These are phyloP conservation scores for Ogataea wickerhamii DNA, from an alignment of 805 yeast species.

Conservation along the genomic window DNA sequence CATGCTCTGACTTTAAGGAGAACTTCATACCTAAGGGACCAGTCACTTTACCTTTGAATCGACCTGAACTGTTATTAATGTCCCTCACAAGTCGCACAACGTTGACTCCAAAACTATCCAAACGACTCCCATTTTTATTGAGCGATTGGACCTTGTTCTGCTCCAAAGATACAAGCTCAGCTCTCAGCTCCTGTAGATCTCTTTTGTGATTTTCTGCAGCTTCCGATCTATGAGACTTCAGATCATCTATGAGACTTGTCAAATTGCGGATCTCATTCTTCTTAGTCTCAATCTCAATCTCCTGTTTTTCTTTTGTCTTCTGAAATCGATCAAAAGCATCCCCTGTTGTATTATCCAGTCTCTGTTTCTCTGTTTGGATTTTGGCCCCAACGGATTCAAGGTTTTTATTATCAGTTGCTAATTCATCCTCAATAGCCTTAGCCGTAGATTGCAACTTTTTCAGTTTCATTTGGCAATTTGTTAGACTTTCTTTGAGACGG, in stretches of 20 bases:
- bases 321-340: conserved; percentile 38
- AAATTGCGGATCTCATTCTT: conserved; percentile 14
- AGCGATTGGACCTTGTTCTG: conserved; percentile 23
- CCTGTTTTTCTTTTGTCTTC: conserved; percentile 16
- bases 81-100: conserved; percentile 41
- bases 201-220: conserved; percentile 7
- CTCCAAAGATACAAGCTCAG: conserved; percentile 24
- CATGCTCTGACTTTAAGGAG: conserved; percentile 50
- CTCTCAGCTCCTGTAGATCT: conserved; percentile 12
- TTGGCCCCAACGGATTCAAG: conserved; percentile 25
- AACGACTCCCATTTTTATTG: conserved; percentile 30
- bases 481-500: conserved; percentile 13
- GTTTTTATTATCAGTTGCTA: conserved; percentile 14
- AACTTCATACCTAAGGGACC: conserved; percentile 79
- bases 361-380: conserved; percentile 33
- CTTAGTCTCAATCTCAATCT: conserved; percentile 12
- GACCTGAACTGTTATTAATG: conserved; percentile 32
- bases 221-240: conserved; percentile 14
- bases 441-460: conserved; percentile 24
- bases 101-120: conserved; percentile 48
- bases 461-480: conserved; percentile 20
- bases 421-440: conserved; percentile 17
- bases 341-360: conserved; percentile 41
- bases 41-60: conserved; percentile 51
- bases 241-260: conserved; percentile 6